Conservation (phyloP, 495 filamentous ascomycete species). For the Pyrenopolyporus hunteri region DNA sequence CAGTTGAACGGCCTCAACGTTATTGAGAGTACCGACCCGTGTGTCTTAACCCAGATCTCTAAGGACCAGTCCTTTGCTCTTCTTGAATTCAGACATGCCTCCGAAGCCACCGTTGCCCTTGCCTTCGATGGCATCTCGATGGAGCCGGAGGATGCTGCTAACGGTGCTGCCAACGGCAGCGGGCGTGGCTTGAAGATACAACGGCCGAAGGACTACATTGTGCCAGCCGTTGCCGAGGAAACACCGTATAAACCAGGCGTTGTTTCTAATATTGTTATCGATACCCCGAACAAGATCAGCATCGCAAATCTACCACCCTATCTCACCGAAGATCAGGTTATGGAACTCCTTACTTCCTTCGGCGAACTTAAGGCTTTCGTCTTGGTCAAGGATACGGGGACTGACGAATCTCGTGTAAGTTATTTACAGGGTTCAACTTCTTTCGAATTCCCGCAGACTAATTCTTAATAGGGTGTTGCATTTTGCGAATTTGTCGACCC, state of each 20-base stretch:
- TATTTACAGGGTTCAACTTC: background rate
- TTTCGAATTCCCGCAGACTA: constrained; percentile 10
- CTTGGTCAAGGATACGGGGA: constrained; percentile 83
- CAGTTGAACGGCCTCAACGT: constrained; percentile 95
- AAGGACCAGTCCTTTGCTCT: constrained; percentile 79
- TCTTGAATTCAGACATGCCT: constrained; percentile 85
- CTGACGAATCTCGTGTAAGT: constrained; percentile 87
- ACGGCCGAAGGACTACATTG: constrained; percentile 97
- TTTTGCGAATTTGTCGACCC: constrained; percentile 95
- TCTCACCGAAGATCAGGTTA: constrained; percentile 88
- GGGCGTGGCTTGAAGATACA: constrained; percentile 76
- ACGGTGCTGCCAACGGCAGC: constrained; percentile 62
- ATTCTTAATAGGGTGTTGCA: constrained; percentile 76
- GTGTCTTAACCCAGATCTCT: constrained; percentile 83
- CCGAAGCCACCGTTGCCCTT: constrained; percentile 88
- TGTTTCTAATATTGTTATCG: constrained; percentile 79
- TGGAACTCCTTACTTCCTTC: constrained; percentile 85
- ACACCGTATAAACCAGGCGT: constrained; percentile 76
- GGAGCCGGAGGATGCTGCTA: constrained; percentile 69
- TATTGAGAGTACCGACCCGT: constrained; percentile 80
- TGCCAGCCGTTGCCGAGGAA: constrained; percentile 79
- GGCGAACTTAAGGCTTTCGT: constrained; percentile 93
- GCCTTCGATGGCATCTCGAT: constrained; percentile 89
- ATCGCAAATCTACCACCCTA: constrained; percentile 86
- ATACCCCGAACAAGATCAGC: constrained; percentile 94